A percentile compares a stretch with the other conserved stretches of the same genome.
Evolutionary conservation across 1,139 yeast genomes (phyloP).

Genomic region (Yamadazyma kanchanaburiensis): DNA sequence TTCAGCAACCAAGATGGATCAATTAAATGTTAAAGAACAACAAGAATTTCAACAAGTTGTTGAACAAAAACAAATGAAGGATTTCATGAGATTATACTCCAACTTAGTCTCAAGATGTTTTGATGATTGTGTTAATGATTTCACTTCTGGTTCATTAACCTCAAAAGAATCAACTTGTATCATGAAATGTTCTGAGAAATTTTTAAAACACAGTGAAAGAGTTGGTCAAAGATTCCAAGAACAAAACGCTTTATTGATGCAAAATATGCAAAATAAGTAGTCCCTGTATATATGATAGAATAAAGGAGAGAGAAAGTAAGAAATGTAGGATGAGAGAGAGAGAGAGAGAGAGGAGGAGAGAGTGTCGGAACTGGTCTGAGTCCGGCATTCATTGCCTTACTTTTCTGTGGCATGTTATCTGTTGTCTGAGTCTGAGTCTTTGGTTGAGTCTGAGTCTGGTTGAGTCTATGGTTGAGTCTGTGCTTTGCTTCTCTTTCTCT

Average conservation of each 20-base stretch:
- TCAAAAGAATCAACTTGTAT: conserved; percentile 83
- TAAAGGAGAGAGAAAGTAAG: not conserved
- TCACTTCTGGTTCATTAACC: conserved; percentile 86
- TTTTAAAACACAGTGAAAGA: conserved; percentile 96
- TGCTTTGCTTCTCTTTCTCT: no score
- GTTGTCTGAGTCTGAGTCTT: no score
- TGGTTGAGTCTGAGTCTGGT: no score
- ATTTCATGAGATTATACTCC: conserved; percentile 94
- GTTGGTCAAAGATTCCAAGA: conserved; percentile 99
- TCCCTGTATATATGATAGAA: not conserved
- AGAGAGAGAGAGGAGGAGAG: no score
- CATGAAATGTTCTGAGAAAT: conserved; percentile 92
- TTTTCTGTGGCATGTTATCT: no score
- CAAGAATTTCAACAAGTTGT: conserved; percentile 94
- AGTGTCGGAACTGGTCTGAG: no score
- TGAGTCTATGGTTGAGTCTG: no score
- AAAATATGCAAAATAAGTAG: conserved; percentile 36
- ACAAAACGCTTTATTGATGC: conserved; percentile 67
- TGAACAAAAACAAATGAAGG: conserved; percentile 98
- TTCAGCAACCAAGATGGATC: conserved; percentile 52
- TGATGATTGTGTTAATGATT: conserved; percentile 95
- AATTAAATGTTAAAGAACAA: conserved; percentile 86
- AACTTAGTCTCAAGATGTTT: conserved; percentile 95
- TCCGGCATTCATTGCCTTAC: no score
- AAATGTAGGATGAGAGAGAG: not conserved